Conservation (phyloP, 2,329 filamentous ascomycete species). For the Epichloe uncinata region DNA sequence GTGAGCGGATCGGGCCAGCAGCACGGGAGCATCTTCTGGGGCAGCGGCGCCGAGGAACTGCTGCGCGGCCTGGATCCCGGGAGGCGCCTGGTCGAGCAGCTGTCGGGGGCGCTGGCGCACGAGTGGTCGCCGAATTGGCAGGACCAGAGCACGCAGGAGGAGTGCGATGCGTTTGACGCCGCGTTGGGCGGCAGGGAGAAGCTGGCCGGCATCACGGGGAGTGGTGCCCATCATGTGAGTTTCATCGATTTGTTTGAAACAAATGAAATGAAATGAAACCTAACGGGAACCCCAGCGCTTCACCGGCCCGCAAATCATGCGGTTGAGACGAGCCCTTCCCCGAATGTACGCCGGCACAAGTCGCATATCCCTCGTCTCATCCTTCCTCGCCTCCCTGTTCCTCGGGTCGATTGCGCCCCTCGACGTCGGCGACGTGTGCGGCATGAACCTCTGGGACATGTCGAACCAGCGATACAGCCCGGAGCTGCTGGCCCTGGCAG, state of each 20-base stretch:
- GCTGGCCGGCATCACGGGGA: conserved; percentile 67
- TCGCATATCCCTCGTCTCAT: conserved; percentile 87
- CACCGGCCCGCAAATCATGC: conserved; percentile 91
- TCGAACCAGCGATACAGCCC: conserved; percentile 59
- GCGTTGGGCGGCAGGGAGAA: conserved; percentile 51
- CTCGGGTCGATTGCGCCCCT: conserved; percentile 76
- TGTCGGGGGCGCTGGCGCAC: conserved; percentile 63
- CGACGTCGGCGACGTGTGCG: conserved; percentile 88
- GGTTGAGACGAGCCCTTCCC: conserved; percentile 64
- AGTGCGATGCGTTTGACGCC: conserved; percentile 80
- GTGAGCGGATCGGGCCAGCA: conserved; percentile 92
- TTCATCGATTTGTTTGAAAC: no score
- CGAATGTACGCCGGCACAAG: conserved; percentile 68
- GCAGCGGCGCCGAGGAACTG: conserved; percentile 48
- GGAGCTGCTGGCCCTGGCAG: conserved; percentile 59
- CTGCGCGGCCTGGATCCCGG: conserved; percentile 47
- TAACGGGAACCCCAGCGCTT: conserved; percentile 50
- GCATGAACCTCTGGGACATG: conserved; percentile 96
- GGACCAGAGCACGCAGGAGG: conserved; percentile 82
- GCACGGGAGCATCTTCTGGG: conserved; percentile 96
- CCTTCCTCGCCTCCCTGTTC: conserved; percentile 84
- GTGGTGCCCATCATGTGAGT: conserved; percentile 83
- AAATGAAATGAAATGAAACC: no score
- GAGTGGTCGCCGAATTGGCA: conserved; percentile 95
- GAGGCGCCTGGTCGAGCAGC: conserved; percentile 56